These are phyloP conservation scores for Fistulifera pelliculosa DNA, from an alignment of 108 stramenopile genomes.

Conservation along the genomic window DNA sequence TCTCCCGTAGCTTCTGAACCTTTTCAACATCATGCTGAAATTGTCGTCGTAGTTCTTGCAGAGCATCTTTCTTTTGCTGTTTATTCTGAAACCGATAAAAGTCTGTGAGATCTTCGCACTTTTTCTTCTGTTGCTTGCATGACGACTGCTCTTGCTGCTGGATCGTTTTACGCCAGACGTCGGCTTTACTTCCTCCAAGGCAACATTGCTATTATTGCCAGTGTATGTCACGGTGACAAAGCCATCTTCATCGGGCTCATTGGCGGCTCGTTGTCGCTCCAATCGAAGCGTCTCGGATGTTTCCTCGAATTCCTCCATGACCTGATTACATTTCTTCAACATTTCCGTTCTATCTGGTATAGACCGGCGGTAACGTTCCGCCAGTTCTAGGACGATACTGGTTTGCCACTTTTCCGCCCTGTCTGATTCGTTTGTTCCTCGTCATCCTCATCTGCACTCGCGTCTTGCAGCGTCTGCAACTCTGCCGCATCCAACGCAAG, in stretches of 20 bases:
- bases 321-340: slow-evolving; percentile 59
- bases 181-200: slow-evolving; percentile 32
- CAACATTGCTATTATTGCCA: slow-evolving; percentile 35
- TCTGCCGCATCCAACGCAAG: slow-evolving; percentile 33
- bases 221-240: slow-evolving; percentile 71
- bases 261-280: slow-evolving; percentile 22
- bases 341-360: slow-evolving; percentile 25
- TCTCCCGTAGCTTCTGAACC: no score
- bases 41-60: no score
- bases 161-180: slow-evolving; percentile 14
- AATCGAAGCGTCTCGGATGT: slow-evolving; percentile 43
- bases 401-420: not conserved
- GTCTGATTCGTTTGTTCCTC: slow-evolving; percentile 1
- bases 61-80: no score
- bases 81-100: slow-evolving; percentile 81
- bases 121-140: slow-evolving; percentile 36
- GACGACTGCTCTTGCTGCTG: slow-evolving; percentile 35
- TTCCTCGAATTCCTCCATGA: slow-evolving; percentile 66
- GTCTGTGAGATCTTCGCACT: slow-evolving; percentile 47
- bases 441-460: slow-evolving; percentile 15
- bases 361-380: slow-evolving; percentile 10
- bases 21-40: no score
- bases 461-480: slow-evolving; percentile 41
- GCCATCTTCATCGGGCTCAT: slow-evolving; percentile 76
- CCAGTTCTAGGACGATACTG: no score